Evolutionary conservation across 441 rosid genomes (phyloP).

Genomic region (Biscutella laevigata): DNA sequence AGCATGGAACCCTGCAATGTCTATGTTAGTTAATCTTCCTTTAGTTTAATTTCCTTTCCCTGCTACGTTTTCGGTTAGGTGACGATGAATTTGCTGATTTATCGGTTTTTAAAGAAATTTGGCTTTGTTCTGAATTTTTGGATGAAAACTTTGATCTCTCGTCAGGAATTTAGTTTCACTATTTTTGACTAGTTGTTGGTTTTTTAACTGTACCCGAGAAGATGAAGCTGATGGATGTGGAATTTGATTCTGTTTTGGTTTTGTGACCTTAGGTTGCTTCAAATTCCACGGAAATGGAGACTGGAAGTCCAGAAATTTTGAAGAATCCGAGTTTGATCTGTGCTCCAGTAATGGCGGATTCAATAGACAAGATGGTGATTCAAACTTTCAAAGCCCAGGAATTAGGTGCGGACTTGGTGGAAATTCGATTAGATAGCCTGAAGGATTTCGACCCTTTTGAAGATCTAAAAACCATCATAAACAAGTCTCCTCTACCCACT

Average conservation of each 20-base stretch:
- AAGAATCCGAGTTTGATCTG: conserved; percentile 63
- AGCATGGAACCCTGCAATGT: conserved; percentile 18
- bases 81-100: background rate
- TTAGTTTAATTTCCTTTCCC: background rate
- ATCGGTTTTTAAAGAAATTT: background rate
- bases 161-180: background rate
- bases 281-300: conserved; percentile 23
- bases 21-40: conserved; percentile 12
- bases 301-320: conserved; percentile 24
- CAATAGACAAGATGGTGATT: conserved; percentile 47
- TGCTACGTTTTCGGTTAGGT: background rate
- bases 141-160: background rate
- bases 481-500: conserved; percentile 59
- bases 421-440: conserved; percentile 70
- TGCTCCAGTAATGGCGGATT: conserved; percentile 71
- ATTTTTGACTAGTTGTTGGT: background rate
- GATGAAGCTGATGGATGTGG: background rate
- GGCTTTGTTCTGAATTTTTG: background rate
- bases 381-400: conserved; percentile 48
- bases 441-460: conserved; percentile 37
- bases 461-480: conserved; percentile 44
- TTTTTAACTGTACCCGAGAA: background rate
- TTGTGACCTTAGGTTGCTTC: conserved; percentile 35
- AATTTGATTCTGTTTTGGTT: background rate
- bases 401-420: conserved; percentile 76